These are phyloP conservation scores for Lachnellula subtilissima DNA, from an alignment of 2,329 filamentous ascomycete genomes.

Conservation along the genomic window DNA sequence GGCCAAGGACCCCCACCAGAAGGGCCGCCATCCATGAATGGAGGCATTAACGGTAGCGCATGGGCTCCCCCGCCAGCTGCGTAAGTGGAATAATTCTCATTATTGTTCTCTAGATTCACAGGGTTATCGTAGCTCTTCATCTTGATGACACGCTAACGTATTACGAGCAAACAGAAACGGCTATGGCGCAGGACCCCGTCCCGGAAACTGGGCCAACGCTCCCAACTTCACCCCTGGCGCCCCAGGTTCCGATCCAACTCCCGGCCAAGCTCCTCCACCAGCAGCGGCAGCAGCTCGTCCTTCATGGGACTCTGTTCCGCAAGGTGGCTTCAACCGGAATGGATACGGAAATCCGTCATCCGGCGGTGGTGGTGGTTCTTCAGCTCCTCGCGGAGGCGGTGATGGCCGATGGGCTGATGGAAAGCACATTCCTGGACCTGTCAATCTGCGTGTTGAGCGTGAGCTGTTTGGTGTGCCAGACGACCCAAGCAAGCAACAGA, in stretches of 20 bases:
- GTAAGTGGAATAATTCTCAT: slow-evolving; percentile 39
- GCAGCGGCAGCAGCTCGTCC: slow-evolving; percentile 32
- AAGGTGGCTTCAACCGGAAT: slow-evolving; percentile 46
- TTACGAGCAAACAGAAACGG: slow-evolving; percentile 41
- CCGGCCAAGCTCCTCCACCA: slow-evolving; percentile 24
- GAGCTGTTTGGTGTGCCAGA: slow-evolving; percentile 90
- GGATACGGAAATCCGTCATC: slow-evolving; percentile 44
- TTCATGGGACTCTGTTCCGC: slow-evolving; percentile 31
- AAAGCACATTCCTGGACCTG: slow-evolving; percentile 87
- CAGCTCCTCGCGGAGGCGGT: slow-evolving; percentile 71
- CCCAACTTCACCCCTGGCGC: slow-evolving; percentile 33
- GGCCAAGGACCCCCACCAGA: slow-evolving; percentile 16
- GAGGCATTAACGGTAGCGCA: slow-evolving; percentile 55
- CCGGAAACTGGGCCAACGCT: slow-evolving; percentile 32
- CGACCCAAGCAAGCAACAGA: slow-evolving; percentile 92
- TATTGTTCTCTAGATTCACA: not conserved
- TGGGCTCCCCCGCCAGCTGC: slow-evolving; percentile 45
- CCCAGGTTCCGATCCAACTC: not conserved
- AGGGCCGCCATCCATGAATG: slow-evolving; percentile 34
- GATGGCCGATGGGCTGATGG: slow-evolving; percentile 96
- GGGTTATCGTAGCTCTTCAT: not conserved
- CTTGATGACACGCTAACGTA: slow-evolving; percentile 24
- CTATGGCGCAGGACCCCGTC: slow-evolving; percentile 35
- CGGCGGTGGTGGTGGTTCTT: slow-evolving; percentile 38
- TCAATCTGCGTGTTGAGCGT: slow-evolving; percentile 85